Conservation (phyloP, 306 rosid genomes). For the Luffa acutangula region DNA sequence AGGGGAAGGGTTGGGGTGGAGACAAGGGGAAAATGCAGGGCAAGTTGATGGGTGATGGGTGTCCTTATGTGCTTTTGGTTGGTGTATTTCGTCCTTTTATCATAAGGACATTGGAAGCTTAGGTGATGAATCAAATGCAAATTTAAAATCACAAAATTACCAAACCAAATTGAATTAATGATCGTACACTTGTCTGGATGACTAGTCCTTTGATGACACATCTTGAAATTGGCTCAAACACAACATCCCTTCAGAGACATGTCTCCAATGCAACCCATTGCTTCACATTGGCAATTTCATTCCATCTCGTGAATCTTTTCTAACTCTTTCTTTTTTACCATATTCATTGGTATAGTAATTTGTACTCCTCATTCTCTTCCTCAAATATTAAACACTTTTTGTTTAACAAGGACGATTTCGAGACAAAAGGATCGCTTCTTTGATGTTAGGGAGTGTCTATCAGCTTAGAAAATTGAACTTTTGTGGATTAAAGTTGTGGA, state of each 20-base stretch:
- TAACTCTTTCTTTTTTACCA: background rate
- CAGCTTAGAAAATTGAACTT: background rate
- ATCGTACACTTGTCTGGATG: background rate
- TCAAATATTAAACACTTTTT: background rate
- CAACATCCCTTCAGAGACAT: background rate
- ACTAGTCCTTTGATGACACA: background rate
- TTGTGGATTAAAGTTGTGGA: background rate
- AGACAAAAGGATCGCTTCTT: too few species aligned
- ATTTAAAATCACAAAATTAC: too few species aligned
- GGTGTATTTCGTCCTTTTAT: conserved; percentile 1
- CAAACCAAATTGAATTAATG: too few species aligned
- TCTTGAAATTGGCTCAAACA: background rate
- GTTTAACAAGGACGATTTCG: too few species aligned
- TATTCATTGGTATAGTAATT: background rate
- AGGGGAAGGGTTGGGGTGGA: background rate
- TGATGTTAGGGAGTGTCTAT: too few species aligned
- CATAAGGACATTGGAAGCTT: background rate
- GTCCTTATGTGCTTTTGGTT: conserved; percentile 1
- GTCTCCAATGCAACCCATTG: background rate
- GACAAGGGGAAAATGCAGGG: conserved; percentile 3
- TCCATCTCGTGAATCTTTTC: background rate
- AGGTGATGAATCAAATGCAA: background rate
- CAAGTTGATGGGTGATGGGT: background rate
- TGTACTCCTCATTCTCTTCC: background rate
- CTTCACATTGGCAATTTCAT: background rate